Evolutionary conservation across 2,329 filamentous ascomycete genomes (phyloP).

Genomic region (Chrysosphaeria jannelii): DNA sequence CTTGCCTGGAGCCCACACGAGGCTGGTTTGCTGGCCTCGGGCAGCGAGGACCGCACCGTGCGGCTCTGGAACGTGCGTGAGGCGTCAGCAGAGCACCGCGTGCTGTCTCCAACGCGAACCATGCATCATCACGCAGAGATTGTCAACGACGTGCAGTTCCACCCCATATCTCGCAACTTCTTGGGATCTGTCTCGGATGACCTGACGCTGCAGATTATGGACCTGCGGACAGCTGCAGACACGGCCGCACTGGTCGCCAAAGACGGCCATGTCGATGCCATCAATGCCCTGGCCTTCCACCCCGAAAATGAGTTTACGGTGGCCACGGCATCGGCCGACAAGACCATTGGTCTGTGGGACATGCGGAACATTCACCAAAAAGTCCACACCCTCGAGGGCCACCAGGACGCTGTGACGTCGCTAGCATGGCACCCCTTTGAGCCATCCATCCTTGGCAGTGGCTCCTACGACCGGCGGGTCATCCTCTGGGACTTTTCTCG

Average conservation of each 20-base stretch:
- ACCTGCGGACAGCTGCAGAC: constrained; percentile 39
- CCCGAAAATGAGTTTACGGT: constrained; percentile 69
- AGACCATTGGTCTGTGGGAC: constrained; percentile 88
- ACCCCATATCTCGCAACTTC: constrained; percentile 56
- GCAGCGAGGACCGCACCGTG: constrained; percentile 77
- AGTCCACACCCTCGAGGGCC: constrained; percentile 67
- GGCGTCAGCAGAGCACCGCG: constrained; percentile 27
- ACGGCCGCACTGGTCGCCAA: constrained; percentile 37
- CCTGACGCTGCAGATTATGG: constrained; percentile 70
- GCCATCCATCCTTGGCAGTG: constrained; percentile 62
- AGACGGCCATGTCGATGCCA: constrained; percentile 62
- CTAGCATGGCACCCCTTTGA: constrained; percentile 88
- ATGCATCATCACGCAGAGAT: constrained; percentile 75
- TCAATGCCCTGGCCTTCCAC: constrained; percentile 91
- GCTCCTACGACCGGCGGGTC: constrained; percentile 74
- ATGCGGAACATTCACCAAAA: constrained; percentile 70
- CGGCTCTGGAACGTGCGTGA: constrained; percentile 73
- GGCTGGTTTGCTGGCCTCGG: constrained; percentile 58
- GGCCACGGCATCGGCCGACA: constrained; percentile 81
- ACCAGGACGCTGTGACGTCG: constrained; percentile 70
- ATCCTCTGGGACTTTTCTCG: constrained; percentile 90
- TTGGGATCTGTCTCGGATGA: constrained; percentile 92
- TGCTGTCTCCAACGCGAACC: constrained; percentile 36
- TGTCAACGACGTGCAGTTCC: constrained; percentile 92
- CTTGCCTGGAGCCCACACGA: constrained; percentile 74